Base-by-base conservation (phyloP, 306 rosid species). In the Morella rubra region DNA sequence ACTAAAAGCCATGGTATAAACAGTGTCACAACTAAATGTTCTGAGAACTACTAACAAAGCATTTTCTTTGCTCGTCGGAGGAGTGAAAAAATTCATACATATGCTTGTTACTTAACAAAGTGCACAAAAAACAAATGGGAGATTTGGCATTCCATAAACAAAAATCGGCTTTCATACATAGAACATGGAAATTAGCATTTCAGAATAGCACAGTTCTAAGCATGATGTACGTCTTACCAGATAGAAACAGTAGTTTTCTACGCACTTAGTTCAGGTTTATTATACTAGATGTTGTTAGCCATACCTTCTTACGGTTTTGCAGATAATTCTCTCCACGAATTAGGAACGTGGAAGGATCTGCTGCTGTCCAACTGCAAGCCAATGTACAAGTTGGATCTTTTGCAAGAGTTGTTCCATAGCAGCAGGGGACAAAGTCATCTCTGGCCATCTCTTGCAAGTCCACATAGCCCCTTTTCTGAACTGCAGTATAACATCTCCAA, bases 281-380 rank as follows among this genome's bases (percentile, higher is more conserved):
- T 2, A 27, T 27, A 37, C 42, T 74, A 44, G 49, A 65, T 24
- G 13, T 65, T 65, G 27, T 42, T 42, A 5, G 8, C 13, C 72
- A 69, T 81, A 91, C 98, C 96, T 93, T 93, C 10, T 78, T 85
- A 59, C 81, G 75, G 69, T 91, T 96, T 73, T 42, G 83, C 55
- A 91, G 80, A 80, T 90, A 93, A 80, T 60, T 86, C 85, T 80
- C 80, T 19, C 97, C 98, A 12, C 98, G 91, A 69, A 93, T 84
- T 76, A 91, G 77, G 86, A 88, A 93, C 37, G 86, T 82, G 41
- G 97, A 91, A 72, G 98, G 93, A 77, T 93, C 98, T 46, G 90
- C 77, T 75, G 82, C 71, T 54, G 93, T 84, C 93, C 93, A 90
- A 54, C 84, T 86, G 80, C 96, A 87, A 40, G 91, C 94, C 71